Conservation (phyloP, 202 grass and related monocot genomes). For the Elaeis oleifera region DNA sequence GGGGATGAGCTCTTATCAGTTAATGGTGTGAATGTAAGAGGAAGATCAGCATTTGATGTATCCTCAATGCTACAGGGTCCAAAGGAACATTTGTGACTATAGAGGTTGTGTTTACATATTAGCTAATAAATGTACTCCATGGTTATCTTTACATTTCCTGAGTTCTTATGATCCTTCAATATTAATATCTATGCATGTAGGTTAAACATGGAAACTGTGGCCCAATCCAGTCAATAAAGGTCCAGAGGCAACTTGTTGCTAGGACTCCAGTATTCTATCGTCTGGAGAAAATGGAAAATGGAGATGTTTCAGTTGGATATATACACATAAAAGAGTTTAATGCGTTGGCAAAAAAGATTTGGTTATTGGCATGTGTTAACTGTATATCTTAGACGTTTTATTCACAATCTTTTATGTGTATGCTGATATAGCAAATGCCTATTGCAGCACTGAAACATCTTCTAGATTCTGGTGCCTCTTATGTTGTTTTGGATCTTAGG, state of each 20-base stretch:
- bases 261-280: conserved; percentile 76
- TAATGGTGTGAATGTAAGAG: conserved; percentile 66
- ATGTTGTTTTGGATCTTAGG: conserved; percentile 90
- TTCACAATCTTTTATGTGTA: background rate
- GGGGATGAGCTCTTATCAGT: conserved; percentile 91
- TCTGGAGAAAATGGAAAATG: conserved; percentile 66
- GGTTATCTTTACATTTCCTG: background rate
- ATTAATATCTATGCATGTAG: conserved; percentile 31
- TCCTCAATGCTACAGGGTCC: conserved; percentile 90
- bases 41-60: conserved; percentile 84
- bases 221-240: conserved; percentile 72
- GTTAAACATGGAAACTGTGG: conserved; percentile 88
- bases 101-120: conserved; percentile 39
- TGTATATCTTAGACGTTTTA: conserved; percentile 24
- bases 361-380: conserved; percentile 67
- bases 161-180: conserved; percentile 20
- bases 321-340: conserved; percentile 97
- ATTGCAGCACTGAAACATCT: conserved; percentile 72
- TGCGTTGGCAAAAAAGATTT: conserved; percentile 96
- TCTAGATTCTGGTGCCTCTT: conserved; percentile 66
- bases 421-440: conserved; percentile 1
- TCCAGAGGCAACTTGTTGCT: conserved; percentile 82
- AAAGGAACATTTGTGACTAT: conserved; percentile 86
- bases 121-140: conserved; percentile 1
- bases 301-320: conserved; percentile 67